phyloP scores from a whole-genome alignment of 441 rosid species.

The Erodium texanum region DNA sequence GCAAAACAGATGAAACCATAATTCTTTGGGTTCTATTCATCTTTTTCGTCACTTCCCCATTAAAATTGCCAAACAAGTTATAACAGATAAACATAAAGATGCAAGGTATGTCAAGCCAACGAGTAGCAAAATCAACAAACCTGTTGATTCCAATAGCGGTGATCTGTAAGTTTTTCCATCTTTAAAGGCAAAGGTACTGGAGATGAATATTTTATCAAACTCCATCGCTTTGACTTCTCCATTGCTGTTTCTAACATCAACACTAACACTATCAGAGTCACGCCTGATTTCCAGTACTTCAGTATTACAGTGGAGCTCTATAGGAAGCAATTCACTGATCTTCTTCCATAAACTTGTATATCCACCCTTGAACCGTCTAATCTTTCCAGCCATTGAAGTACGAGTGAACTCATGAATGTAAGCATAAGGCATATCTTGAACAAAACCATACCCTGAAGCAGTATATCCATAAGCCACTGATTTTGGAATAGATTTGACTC shows the following conservation, averaged over 20 bases:
- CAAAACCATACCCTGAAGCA: conserved; percentile 67
- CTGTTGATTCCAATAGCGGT: conserved; percentile 29
- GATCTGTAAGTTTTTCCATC: conserved; percentile 48
- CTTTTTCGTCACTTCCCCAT: too few relatives aligned
- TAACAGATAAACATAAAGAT: too few relatives aligned
- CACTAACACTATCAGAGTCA: conserved; percentile 24
- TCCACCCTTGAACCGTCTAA: conserved; percentile 53
- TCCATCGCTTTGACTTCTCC: conserved; percentile 37
- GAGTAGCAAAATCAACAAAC: conserved; percentile 21
- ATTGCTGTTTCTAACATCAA: conserved; percentile 25
- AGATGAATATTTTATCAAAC: conserved; percentile 52
- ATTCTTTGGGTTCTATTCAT: too few relatives aligned
- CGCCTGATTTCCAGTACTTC: conserved; percentile 40
- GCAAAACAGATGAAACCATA: too few relatives aligned
- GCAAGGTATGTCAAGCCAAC: background rate
- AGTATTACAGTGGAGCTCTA: conserved; percentile 34
- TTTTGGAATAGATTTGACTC: conserved; percentile 44
- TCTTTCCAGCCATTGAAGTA: conserved; percentile 75
- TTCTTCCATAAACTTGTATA: conserved; percentile 54
- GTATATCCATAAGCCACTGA: conserved; percentile 67
- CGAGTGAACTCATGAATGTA: conserved; percentile 64
- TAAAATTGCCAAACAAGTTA: too few relatives aligned
- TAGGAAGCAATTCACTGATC: conserved; percentile 35
- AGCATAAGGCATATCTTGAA: conserved; percentile 69
- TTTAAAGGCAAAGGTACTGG: conserved; percentile 49